Evolutionary conservation across 768 basidiomycete species (phyloP).

Genomic region (Podaxis carcinomalis): DNA sequence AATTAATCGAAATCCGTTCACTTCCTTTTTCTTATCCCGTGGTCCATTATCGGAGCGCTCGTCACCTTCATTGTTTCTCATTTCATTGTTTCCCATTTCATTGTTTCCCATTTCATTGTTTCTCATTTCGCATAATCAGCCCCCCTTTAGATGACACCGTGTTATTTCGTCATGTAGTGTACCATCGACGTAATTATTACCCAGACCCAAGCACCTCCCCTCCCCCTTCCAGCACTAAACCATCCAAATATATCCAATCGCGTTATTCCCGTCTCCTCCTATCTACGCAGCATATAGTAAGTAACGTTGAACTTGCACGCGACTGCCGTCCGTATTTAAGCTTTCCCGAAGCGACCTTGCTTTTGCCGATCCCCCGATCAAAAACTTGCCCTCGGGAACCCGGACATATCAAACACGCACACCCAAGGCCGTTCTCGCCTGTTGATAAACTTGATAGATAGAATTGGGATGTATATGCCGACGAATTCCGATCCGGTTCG

Average conservation of each 20-base stretch:
- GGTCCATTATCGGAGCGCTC: no score
- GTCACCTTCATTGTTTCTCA: not conserved
- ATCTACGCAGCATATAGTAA: not conserved
- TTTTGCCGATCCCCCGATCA: constrained; percentile 2
- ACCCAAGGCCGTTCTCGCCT: not conserved
- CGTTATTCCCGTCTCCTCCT: not conserved
- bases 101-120: not conserved
- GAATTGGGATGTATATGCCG: not conserved
- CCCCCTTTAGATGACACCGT: not conserved
- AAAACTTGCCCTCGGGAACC: not conserved
- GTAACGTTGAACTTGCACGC: not conserved
- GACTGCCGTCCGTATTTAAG: not conserved
- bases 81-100: not conserved
- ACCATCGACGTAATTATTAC: not conserved
- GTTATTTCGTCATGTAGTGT: not conserved
- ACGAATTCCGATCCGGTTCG: not conserved
- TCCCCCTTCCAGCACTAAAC: not conserved
- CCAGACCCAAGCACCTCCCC: not conserved
- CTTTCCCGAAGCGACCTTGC: not conserved
- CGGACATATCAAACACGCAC: not conserved
- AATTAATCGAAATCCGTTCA: no score
- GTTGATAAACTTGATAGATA: not conserved
- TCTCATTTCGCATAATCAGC: not conserved
- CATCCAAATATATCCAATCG: not conserved
- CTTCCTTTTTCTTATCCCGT: no score